Conservation (phyloP, 305 asterid genomes). For the Fraxinus dipetala region DNA sequence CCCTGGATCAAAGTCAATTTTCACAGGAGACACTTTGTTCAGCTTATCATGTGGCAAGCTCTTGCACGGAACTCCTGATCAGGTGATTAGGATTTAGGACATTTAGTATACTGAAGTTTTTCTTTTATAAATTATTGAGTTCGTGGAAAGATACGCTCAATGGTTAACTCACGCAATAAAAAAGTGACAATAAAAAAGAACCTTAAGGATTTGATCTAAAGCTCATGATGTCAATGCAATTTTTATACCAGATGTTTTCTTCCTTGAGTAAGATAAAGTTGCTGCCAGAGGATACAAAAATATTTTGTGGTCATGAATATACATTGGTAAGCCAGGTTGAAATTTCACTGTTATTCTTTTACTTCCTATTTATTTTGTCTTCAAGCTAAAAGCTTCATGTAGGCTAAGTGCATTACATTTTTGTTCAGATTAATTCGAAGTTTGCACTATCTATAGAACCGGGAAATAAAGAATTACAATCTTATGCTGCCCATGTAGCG, state of each 20-base stretch:
- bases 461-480: conserved; percentile 63
- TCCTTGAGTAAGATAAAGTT: conserved; percentile 66
- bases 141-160: background rate
- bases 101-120: background rate
- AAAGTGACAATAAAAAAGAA: background rate
- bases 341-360: conserved; percentile 9
- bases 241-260: conserved; percentile 65
- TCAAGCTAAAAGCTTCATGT: conserved; percentile 11
- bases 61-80: conserved; percentile 85
- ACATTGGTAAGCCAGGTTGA: conserved; percentile 54
- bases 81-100: conserved; percentile 40
- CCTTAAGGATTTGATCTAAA: background rate
- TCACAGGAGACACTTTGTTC: conserved; percentile 90
- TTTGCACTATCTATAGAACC: conserved; percentile 93
- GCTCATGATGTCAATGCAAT: background rate
- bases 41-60: conserved; percentile 96
- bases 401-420: conserved; percentile 23
- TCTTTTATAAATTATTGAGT: conserved; percentile 17
- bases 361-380: background rate
- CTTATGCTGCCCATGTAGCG: conserved; percentile 62
- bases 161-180: background rate
- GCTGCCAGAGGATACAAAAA: conserved; percentile 75
- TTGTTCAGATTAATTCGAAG: conserved; percentile 82
- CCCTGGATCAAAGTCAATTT: conserved; percentile 77
- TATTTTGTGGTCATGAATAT: conserved; percentile 92